A percentile compares a stretch with the other conserved stretches of the same genome.
phyloP scores from a whole-genome alignment of 129 eudicot genomes.

The Chrysanthemum lavandulifolium region DNA sequence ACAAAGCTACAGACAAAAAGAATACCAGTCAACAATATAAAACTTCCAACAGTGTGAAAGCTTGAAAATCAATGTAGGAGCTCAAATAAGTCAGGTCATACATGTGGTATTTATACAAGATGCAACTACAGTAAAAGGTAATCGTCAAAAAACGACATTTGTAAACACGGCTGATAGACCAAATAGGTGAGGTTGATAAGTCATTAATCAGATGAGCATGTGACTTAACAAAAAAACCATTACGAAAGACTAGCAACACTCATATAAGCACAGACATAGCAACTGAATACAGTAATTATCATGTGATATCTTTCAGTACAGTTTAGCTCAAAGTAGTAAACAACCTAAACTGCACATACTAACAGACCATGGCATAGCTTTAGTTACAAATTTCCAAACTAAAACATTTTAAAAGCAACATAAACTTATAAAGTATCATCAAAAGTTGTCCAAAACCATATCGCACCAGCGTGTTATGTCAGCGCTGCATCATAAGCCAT shows the following conservation, averaged over 20 bases:
- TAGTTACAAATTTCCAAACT: background rate
- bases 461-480: background rate
- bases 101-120: background rate
- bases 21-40: too few species aligned
- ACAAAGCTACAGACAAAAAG: background rate
- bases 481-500: background rate
- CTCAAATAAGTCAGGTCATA: background rate
- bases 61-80: background rate
- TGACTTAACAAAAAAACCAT: conserved; percentile 5
- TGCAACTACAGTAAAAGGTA: background rate
- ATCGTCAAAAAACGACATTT: background rate
- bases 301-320: background rate
- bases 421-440: background rate
- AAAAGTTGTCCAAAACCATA: background rate
- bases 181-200: background rate
- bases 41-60: too few species aligned
- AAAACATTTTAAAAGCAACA: background rate
- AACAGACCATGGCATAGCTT: background rate
- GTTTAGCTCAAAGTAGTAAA: background rate
- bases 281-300: background rate
- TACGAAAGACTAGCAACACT: background rate
- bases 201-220: background rate
- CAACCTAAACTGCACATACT: background rate
- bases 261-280: background rate
- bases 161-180: background rate